Percentiles rank a stretch among this genome's conserved stretches.
Evolutionary conservation across 352 stramenopile genomes (phyloP).

Genomic region (Lagenidium giganteum): DNA sequence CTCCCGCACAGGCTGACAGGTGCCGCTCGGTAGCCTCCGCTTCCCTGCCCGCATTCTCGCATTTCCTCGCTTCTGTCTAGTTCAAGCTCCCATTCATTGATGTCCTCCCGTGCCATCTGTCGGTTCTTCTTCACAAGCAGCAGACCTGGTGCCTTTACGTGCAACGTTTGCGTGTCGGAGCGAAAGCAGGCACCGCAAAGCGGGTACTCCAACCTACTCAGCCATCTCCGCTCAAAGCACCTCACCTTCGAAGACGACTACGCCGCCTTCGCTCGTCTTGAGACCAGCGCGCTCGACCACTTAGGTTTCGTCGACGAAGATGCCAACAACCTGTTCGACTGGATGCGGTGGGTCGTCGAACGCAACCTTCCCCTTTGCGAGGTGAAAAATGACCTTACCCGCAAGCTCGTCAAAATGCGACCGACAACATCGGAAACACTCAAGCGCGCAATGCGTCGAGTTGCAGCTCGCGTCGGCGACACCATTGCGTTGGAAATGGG

Average conservation of each 20-base stretch:
- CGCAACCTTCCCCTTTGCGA: conserved; percentile 5
- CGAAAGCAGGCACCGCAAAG: conserved; percentile 2
- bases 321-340: conserved; percentile 2
- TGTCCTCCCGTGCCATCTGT: too few relatives aligned
- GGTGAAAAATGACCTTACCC: not conserved
- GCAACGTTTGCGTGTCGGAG: not conserved
- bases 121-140: conserved; percentile 2
- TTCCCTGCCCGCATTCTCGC: too few relatives aligned
- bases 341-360: conserved; percentile 1
- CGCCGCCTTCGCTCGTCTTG: not conserved
- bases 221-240: not conserved
- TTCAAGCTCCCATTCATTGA: too few relatives aligned
- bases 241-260: not conserved
- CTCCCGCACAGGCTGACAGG: too few relatives aligned
- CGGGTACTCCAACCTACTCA: conserved; percentile 4
- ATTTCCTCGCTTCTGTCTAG: too few relatives aligned
- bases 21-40: too few relatives aligned
- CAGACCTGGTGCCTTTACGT: too few relatives aligned
- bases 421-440: conserved; percentile 1
- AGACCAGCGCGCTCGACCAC: not conserved
- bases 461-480: not conserved
- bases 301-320: conserved; percentile 1
- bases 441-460: conserved; percentile 6
- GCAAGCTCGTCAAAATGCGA: conserved; percentile 1
- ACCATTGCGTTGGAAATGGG: conserved; percentile 2